Evolutionary conservation across 2,329 filamentous ascomycete species (phyloP).

Genomic region (Phialemoniopsis sp.): DNA sequence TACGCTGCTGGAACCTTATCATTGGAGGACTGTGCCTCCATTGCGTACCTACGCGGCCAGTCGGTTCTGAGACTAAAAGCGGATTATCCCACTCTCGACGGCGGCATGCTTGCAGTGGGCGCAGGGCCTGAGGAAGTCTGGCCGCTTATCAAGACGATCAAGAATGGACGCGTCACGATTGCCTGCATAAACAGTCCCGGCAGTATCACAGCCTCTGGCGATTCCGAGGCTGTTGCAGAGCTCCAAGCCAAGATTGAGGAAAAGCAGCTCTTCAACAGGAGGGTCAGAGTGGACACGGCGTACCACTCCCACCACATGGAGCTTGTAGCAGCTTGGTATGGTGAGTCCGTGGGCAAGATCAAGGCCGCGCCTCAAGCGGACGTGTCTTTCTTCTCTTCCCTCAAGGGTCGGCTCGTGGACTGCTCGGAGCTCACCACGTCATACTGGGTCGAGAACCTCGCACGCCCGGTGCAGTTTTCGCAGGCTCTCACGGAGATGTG

Average conservation of each 20-base stretch:
- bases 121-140: constrained; percentile 2
- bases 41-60: constrained; percentile 6
- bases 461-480: constrained; percentile 20
- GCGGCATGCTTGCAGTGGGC: constrained; percentile 12
- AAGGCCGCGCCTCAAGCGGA: constrained; percentile 3
- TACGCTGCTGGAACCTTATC: constrained; percentile 6
- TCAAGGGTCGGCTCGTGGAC: constrained; percentile 9
- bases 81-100: constrained; percentile 1
- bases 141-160: constrained; percentile 9
- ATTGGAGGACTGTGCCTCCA: constrained; percentile 10
- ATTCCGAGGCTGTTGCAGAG: constrained; percentile 16
- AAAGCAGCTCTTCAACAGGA: constrained; percentile 19
- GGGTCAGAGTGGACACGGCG: constrained; percentile 24
- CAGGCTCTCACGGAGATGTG: constrained; percentile 11
- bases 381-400: constrained; percentile 14
- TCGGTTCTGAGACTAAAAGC: constrained; percentile 5
- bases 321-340: constrained; percentile 15
- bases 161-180: constrained; percentile 6
- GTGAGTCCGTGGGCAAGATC: constrained; percentile 5
- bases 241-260: constrained; percentile 6
- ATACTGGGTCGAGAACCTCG: constrained; percentile 25
- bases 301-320: constrained; percentile 32
- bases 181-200: constrained; percentile 14
- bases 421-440: constrained; percentile 8
- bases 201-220: constrained; percentile 24